A percentile compares a stretch with the other conserved stretches of the same genome.
These are phyloP conservation scores for Phaffia australis DNA, from an alignment of 768 basidiomycete species.

Conservation along the genomic window DNA sequence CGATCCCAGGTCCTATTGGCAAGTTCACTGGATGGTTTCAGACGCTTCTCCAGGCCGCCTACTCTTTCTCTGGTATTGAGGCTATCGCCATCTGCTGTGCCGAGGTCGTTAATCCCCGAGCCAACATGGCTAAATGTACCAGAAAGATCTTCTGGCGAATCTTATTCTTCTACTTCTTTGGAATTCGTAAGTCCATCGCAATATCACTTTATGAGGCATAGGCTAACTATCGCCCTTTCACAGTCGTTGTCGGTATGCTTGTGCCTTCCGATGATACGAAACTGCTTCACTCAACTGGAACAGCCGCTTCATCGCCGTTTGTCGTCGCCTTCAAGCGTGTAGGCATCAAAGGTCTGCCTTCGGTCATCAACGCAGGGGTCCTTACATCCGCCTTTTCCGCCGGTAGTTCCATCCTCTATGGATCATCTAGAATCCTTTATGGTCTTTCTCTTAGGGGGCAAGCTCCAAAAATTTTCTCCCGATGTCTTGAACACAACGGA, in stretches of 20 bases:
- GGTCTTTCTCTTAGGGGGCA: conserved; percentile 39
- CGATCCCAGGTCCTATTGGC: conserved; percentile 22
- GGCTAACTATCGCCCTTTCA: neutral
- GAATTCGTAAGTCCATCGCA: conserved; percentile 38
- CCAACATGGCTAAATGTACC: conserved; percentile 66
- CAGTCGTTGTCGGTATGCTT: conserved; percentile 49
- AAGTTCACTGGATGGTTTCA: conserved; percentile 40
- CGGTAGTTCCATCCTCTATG: conserved; percentile 33
- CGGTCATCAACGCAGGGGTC: conserved; percentile 60
- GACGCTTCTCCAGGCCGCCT: conserved; percentile 21
- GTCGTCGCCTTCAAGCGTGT: conserved; percentile 68
- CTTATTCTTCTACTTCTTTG: conserved; percentile 63
- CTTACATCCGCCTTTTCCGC: conserved; percentile 39
- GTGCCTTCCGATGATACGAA: conserved; percentile 56
- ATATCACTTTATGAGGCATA: neutral
- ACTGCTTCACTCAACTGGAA: conserved; percentile 48
- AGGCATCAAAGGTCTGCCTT: conserved; percentile 49
- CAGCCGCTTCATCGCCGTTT: conserved; percentile 70
- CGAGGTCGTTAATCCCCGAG: conserved; percentile 65
- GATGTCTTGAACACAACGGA: conserved; percentile 39
- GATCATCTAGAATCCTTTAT: conserved; percentile 36
- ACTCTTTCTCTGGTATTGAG: conserved; percentile 66
- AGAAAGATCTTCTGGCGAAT: conserved; percentile 71
- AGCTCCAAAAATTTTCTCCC: conserved; percentile 45
- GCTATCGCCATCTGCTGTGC: conserved; percentile 55